Evolutionary conservation across 768 basidiomycete species (phyloP), one percentile per base, ranked within the genome.

Genomic region (Albatrellus ellisii): DNA sequence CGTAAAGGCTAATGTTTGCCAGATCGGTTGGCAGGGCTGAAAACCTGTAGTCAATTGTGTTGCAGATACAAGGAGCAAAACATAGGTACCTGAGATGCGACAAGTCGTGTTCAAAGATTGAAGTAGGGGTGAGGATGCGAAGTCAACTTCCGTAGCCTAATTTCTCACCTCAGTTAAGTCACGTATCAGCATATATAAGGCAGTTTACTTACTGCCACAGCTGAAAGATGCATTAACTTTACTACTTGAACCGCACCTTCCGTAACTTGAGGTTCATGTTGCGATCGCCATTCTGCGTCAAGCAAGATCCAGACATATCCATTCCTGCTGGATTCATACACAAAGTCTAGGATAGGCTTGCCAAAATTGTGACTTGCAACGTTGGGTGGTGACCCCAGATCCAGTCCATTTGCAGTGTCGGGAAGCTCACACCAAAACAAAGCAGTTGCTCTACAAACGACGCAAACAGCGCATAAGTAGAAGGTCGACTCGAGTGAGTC

Each of bases 271-370:
- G 33, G 31, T 6, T 42, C 44, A 2, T 31, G n/a, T n/a, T n/a
- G n/a, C n/a, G n/a, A n/a, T n/a, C n/a, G 28, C 63, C 71, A 69
- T 42, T 62, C 56, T 4, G 59, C 57, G 52, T 81, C 77, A n/a
- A 78, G 48, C 9, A 63, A 58, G 4, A 71, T 67, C 62, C 69
- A 69, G 20, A 79, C 50, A 4, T 46, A 46, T 4, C 59, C 62
- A 22, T 65, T 60, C 12, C 52, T 53, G 21, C 54, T 51, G 3
- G 29, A 4, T n/a, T 22, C 45, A 12, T 71, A 46, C 0, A 59
- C 59, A 48, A 84, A 81, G 48, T 79, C 72, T 28, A 81, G 54
- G 4, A 87, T 62, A 11, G 83, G 83, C 33, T 59, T 61, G 6
- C 61, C 62, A 38, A 85, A 67, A 52, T 79, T 70, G 21, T 74